phyloP scores from a whole-genome alignment of 1,284 basidiomycete genomes.

The Trichosporon faecale region DNA sequence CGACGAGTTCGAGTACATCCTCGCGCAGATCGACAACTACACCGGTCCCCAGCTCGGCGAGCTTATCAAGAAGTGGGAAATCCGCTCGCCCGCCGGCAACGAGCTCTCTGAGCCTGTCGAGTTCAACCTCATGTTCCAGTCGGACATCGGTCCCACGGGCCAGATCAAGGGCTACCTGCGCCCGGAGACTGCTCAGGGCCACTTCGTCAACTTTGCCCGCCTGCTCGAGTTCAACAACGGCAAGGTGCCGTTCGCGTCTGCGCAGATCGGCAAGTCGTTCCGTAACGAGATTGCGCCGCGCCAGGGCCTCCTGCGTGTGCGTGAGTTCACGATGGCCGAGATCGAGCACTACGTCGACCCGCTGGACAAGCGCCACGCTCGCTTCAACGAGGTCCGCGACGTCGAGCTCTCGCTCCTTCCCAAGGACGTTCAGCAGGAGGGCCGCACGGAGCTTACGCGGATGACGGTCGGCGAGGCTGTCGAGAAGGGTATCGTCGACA shows the following conservation, averaged over 20 bases:
- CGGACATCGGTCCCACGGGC: constrained; percentile 94
- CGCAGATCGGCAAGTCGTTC: constrained; percentile 94
- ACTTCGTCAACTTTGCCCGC: constrained; percentile 98
- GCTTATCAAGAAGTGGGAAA: constrained; percentile 76
- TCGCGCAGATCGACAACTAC: constrained; percentile 96
- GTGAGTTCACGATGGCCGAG: constrained; percentile 99
- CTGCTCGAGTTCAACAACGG: constrained; percentile 98
- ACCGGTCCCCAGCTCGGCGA: constrained; percentile 83
- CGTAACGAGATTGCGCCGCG: constrained; percentile 98
- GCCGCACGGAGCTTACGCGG: constrained; percentile 63
- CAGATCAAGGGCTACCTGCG: constrained; percentile 93
- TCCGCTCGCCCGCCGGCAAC: constrained; percentile 89
- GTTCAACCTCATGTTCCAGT: constrained; percentile 99
- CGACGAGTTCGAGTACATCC: constrained; percentile 71
- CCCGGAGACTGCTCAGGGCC: constrained; percentile 97
- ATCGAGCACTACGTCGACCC: constrained; percentile 99
- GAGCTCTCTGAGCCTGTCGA: constrained; percentile 86
- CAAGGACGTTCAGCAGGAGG: constrained; percentile 74
- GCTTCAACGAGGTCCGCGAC: constrained; percentile 77
- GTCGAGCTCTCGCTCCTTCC: constrained; percentile 75
- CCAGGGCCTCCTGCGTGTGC: constrained; percentile 90
- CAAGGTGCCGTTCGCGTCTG: constrained; percentile 91
- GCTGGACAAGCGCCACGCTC: constrained; percentile 79
- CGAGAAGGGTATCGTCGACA: constrained; percentile 77
- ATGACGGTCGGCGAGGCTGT: constrained; percentile 90